Evolutionary conservation across 805 yeast genomes (phyloP).

Genomic region (Candida endomychidarum): DNA sequence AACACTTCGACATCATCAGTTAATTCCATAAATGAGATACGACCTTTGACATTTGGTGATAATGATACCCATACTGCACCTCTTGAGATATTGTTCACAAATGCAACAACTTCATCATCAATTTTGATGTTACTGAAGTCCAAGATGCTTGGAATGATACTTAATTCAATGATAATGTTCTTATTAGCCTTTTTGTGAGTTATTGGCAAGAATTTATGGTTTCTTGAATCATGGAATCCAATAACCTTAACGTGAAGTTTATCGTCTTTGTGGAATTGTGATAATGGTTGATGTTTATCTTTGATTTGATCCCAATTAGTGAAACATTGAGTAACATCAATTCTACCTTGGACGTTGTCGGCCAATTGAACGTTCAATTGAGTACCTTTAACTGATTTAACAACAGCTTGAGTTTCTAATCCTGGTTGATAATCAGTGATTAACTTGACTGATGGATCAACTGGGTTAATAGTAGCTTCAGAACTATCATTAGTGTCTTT

Average conservation of each 20-base stretch:
- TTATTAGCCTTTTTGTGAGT: conserved; percentile 55
- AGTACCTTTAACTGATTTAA: conserved; percentile 65
- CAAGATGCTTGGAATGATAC: conserved; percentile 47
- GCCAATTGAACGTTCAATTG: conserved; percentile 76
- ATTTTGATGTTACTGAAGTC: conserved; percentile 43
- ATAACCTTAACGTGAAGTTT: conserved; percentile 61
- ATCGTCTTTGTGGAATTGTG: conserved; percentile 58
- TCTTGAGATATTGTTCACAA: conserved; percentile 60
- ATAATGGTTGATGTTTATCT: conserved; percentile 58
- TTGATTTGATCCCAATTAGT: conserved; percentile 52
- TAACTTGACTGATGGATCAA: conserved; percentile 51
- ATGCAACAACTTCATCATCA: conserved; percentile 57
- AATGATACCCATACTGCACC: conserved; percentile 69
- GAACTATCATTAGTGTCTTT: conserved; percentile 30
- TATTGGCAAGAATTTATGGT: conserved; percentile 65
- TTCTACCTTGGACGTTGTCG: conserved; percentile 74
- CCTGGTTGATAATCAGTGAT: conserved; percentile 61
- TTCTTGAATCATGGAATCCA: conserved; percentile 74
- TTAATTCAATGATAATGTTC: conserved; percentile 62
- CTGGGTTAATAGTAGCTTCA: conserved; percentile 51
- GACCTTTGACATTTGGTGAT: conserved; percentile 67
- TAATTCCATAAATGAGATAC: conserved; percentile 63
- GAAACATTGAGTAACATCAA: conserved; percentile 73
- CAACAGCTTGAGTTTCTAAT: conserved; percentile 53
- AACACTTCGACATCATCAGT: conserved; percentile 51